These are phyloP conservation scores for Starmerella bombicola DNA, from an alignment of 805 yeast species.

Conservation along the genomic window DNA sequence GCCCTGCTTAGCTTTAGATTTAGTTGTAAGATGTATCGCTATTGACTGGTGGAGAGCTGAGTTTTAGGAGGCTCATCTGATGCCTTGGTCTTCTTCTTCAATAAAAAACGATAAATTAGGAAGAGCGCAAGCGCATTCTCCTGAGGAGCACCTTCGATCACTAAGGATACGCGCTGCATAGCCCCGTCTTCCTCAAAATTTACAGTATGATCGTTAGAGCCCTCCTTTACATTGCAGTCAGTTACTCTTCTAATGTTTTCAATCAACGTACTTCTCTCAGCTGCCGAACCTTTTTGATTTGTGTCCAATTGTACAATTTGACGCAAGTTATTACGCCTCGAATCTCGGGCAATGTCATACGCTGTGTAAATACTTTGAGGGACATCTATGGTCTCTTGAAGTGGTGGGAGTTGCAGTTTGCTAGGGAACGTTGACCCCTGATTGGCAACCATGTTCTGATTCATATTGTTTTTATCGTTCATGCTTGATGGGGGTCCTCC, in stretches of 20 bases:
- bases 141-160: conserved; percentile 52
- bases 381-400: background rate
- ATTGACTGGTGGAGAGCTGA: too few relatives aligned
- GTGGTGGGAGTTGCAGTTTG: conserved; percentile 4
- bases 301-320: conserved; percentile 18
- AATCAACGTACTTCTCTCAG: conserved; percentile 8
- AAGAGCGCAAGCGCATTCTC: conserved; percentile 34
- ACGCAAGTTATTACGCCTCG: conserved; percentile 13
- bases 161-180: conserved; percentile 47
- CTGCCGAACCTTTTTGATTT: background rate
- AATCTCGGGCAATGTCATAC: conserved; percentile 21
- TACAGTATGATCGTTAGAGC: background rate
- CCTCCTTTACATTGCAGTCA: conserved; percentile 7
- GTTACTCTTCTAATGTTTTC: conserved; percentile 19
- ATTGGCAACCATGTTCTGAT: background rate
- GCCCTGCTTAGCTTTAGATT: background rate
- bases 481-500: background rate
- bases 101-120: conserved; percentile 14
- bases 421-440: background rate
- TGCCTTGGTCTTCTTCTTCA: background rate
- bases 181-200: conserved; percentile 28
- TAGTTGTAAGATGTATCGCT: too few relatives aligned
- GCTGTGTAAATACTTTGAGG: conserved; percentile 18
- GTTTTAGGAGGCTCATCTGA: too few relatives aligned
- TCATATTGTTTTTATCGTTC: background rate